Evolutionary conservation across 805 yeast genomes (phyloP), one percentile per base, ranked within the genome.

Genomic region (Isabelozyma gotoi): DNA sequence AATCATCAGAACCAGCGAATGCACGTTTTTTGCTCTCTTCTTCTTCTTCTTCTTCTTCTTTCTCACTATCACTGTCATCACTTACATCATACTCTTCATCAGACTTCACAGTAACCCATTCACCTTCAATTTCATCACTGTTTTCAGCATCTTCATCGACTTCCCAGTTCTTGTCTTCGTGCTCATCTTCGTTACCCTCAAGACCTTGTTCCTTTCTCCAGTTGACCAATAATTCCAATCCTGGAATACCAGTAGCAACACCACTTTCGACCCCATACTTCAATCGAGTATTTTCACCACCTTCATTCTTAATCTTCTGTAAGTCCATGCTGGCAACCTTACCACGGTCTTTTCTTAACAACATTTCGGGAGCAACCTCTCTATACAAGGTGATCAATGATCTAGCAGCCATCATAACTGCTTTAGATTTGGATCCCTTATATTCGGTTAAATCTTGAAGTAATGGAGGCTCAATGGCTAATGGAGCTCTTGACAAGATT

Each of bases 331-430:
- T 76, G 7, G 97, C 98, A 18, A 75, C 71, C 68, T 94, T 92
- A 61, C 99, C 99, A 62, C 99, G 80, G 62, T 94, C 98, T 60
- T 89, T 90, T 54, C 83, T 77, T 42, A 79, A 76, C 55, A 94
- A 77, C 97, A 94, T 88, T 50, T 92, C 96, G 5, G 99, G 99
- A 2, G 97, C 97, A 44, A 91, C 84, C 49, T 91, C 97, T 66
- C 99, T 80, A 67, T 88, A 94, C 42, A 94, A 73, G 0, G 94
- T 71, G 45, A 94, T 81, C 66, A 94, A 76, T 4, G 94, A 80
- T 55, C 95, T 81, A 1, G 99, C 97, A 38, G 98, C 99, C 82
- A 85, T 87, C 72, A 84, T 83, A 20, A 94, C 99, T 11, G 96
- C 82, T 69, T 94, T 94, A 34, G 97, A 77, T 65, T 94, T 94